Base-by-base conservation (phyloP, 1,139 yeast genomes). In the Geotrichum bryndzae region DNA sequence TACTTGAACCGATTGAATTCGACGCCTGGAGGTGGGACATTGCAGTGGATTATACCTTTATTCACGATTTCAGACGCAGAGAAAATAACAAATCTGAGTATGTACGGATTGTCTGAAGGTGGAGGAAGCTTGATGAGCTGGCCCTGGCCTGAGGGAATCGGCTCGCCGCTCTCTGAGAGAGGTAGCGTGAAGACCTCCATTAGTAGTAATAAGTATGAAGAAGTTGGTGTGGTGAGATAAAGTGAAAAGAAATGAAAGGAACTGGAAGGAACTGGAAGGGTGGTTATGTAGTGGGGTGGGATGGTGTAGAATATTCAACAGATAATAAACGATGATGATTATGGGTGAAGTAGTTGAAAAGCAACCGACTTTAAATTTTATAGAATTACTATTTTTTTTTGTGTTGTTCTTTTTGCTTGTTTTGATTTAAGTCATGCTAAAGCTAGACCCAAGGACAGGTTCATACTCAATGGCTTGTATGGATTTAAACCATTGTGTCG, bases 11-110 rank as follows among this genome's bases (percentile, higher is more conserved):
- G 80, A 29, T 82, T 80, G 69, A 88, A 92, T 23, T 65, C 66
- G 11, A 70, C 68, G 35, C 71, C 75, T 3, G 73, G 73, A 2
- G 79, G 78, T 0, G 96, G 96, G n/a, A 85, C 82, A 74, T 92
- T 92, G 61, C 89, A 85, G 82, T 85, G 84, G 50, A 94, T 78
- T 3, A 79, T 75, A 4, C 96, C 97, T 50, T 85, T 83, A 68
- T 88, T 82, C 33, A 90, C 79, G 13, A 90, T 83, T 33, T 83
- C 81, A 18, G 92, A 81, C 23, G 96, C 90, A 2, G 96, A 94
- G 59, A 87, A 84, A 64, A 92, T 76, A 63, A 83, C 83, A 66
- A 94, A 78, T 57, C 85, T 79, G 61, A 94, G 77, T 18, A 77
- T 72, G 67, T 79, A 78, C 25, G 78, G 73, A 65, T 82, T 82